Evolutionary conservation across 345 rosid genomes (phyloP).

Genomic region (Excoecaria cochinchinensis): DNA sequence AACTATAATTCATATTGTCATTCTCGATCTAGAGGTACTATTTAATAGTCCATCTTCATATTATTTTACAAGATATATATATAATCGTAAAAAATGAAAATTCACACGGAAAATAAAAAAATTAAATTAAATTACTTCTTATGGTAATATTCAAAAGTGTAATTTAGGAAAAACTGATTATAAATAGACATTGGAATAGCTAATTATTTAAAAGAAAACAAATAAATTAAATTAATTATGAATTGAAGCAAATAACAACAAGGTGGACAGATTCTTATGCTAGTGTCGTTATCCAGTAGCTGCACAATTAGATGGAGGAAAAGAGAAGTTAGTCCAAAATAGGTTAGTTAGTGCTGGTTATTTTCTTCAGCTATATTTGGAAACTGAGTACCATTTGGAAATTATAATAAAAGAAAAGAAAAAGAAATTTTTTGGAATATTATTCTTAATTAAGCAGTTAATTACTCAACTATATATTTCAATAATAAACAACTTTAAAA

Average conservation of each 20-base stretch:
- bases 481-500: not conserved
- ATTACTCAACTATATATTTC: constrained; percentile 8
- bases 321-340: constrained; percentile 18
- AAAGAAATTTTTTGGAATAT: constrained; percentile 1
- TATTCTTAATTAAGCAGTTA: not conserved
- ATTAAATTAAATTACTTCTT: too few relatives aligned
- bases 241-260: not conserved
- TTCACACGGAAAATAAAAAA: too few relatives aligned
- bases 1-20: too few relatives aligned
- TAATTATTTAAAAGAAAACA: too few relatives aligned
- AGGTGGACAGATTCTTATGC: constrained; percentile 7
- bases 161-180: too few relatives aligned
- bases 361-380: constrained; percentile 7
- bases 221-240: not conserved
- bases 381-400: not conserved
- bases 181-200: too few relatives aligned
- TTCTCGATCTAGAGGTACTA: too few relatives aligned
- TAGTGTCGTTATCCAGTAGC: not conserved
- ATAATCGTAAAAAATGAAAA: too few relatives aligned
- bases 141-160: too few relatives aligned
- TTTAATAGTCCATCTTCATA: too few relatives aligned
- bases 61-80: too few relatives aligned
- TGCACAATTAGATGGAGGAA: constrained; percentile 2
- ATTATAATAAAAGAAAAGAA: not conserved
- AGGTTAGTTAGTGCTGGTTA: not conserved